A percentile compares a stretch with the other conserved stretches of the same genome.
Conservation (phyloP, 2,329 filamentous ascomycete genomes). For the Neobulgaria alba region DNA sequence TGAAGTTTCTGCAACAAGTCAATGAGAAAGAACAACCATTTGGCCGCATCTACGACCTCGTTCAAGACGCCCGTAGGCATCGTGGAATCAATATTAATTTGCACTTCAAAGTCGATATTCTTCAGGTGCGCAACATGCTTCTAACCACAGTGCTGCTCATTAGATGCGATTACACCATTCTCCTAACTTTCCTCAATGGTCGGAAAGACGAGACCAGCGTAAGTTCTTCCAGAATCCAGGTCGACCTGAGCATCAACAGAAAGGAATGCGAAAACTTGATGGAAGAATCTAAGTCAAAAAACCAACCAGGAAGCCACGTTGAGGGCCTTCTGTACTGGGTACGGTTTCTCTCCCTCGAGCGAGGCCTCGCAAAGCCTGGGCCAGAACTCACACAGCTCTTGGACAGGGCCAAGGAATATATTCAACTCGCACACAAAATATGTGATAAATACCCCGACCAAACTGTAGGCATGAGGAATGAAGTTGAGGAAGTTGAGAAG, state of each 20-base stretch:
- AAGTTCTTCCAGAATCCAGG: constrained; percentile 7
- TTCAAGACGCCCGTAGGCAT: constrained; percentile 27
- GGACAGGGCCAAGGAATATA: constrained; percentile 11
- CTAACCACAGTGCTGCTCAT: constrained; percentile 20
- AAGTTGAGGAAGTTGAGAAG: constrained; percentile 29
- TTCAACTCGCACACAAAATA: constrained; percentile 14
- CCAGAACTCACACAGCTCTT: constrained; percentile 17
- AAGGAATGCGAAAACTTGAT: constrained; percentile 21
- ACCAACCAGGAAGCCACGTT: constrained; percentile 13
- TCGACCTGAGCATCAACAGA: constrained; percentile 19
- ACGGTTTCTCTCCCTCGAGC: constrained; percentile 19
- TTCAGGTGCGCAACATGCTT: constrained; percentile 30
- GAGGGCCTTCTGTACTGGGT: constrained; percentile 21
- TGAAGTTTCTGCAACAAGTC: constrained; percentile 28
- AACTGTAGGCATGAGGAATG: constrained; percentile 22
- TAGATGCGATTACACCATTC: constrained; percentile 21
- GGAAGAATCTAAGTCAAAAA: constrained; percentile 14
- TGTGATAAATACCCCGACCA: constrained; percentile 18
- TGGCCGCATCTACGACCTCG: constrained; percentile 29
- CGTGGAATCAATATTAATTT: constrained; percentile 20
- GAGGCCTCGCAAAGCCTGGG: constrained; percentile 12
- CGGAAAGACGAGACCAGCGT: constrained; percentile 8
- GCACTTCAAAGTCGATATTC: constrained; percentile 24
- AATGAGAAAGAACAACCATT: constrained; percentile 33
- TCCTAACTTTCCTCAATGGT: constrained; percentile 16